Conservation (phyloP, 345 rosid genomes). For the Hibiscus syriacus region DNA sequence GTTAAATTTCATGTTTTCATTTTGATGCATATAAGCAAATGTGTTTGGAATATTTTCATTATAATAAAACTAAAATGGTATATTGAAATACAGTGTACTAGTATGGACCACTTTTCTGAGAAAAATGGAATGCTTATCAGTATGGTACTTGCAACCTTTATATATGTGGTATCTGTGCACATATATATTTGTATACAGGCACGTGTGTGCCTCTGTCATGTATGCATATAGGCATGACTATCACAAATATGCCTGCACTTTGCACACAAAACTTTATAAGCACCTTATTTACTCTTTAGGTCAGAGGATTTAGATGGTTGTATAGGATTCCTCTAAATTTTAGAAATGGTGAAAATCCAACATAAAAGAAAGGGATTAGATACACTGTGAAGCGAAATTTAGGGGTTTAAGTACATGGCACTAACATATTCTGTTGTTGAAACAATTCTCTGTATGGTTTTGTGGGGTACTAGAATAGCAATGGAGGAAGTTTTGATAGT, state of each 20-base stretch:
- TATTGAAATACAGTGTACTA: too few relatives aligned
- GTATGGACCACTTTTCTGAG: too few relatives aligned
- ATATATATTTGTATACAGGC: not conserved
- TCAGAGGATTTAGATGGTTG: not conserved
- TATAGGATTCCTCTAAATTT: not conserved
- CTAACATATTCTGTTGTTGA: not conserved
- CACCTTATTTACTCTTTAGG: not conserved
- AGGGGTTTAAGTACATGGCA: not conserved
- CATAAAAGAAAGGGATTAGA: not conserved
- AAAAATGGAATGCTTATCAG: too few relatives aligned
- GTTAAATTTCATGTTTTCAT: not conserved
- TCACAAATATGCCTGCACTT: not conserved
- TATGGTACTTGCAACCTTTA: not conserved
- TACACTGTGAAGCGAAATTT: not conserved
- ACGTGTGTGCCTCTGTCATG: not conserved
- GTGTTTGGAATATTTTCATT: not conserved
- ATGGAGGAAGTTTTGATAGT: constrained; percentile 7
- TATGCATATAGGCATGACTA: not conserved
- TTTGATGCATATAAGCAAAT: not conserved
- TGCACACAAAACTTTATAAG: not conserved
- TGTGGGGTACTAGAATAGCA: not conserved
- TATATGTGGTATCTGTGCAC: not conserved
- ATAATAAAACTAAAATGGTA: not conserved
- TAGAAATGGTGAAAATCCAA: not conserved
- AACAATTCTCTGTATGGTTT: not conserved